Percentiles rank a stretch among this genome's conserved stretches.
Conservation (phyloP, 345 rosid species). For the Eucalyptus cladocalyx region DNA sequence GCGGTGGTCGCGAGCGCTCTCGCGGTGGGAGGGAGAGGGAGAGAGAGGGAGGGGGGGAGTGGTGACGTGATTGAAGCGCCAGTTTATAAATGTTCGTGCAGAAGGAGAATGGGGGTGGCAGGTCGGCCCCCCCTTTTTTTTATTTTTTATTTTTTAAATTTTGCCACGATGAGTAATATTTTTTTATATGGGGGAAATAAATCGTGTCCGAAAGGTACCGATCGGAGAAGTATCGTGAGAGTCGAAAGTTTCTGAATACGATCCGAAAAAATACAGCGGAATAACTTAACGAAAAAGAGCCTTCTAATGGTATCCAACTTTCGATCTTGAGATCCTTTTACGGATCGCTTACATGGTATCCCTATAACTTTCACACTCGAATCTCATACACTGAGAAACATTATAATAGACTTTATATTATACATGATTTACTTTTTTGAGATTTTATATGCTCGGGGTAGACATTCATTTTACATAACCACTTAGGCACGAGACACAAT, state of each 20-base stretch:
- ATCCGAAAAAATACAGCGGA: neutral
- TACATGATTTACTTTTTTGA: neutral
- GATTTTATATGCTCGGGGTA: accelerated
- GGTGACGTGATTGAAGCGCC: neutral
- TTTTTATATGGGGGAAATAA: neutral
- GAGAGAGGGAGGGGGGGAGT: neutral
- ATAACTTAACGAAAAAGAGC: neutral
- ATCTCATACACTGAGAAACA: neutral
- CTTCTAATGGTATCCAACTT: neutral
- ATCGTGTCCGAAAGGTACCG: neutral
- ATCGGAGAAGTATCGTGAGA: neutral
- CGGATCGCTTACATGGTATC: neutral
- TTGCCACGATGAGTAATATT: neutral
- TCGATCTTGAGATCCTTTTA: neutral
- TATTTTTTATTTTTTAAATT: neutral
- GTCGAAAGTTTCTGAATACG: neutral
- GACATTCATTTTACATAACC: neutral
- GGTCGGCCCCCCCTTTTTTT: neutral
- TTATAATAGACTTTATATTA: neutral
- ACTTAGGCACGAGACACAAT: neutral
- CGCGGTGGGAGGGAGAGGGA: neutral
- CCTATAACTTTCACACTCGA: neutral
- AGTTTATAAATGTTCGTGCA: neutral
- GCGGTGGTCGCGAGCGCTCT: neutral
- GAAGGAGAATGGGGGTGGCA: neutral